These are phyloP conservation scores for Thermomucor indicae-seudaticae DNA, from an alignment of 371 early-diverging fungal species.

Conservation along the genomic window DNA sequence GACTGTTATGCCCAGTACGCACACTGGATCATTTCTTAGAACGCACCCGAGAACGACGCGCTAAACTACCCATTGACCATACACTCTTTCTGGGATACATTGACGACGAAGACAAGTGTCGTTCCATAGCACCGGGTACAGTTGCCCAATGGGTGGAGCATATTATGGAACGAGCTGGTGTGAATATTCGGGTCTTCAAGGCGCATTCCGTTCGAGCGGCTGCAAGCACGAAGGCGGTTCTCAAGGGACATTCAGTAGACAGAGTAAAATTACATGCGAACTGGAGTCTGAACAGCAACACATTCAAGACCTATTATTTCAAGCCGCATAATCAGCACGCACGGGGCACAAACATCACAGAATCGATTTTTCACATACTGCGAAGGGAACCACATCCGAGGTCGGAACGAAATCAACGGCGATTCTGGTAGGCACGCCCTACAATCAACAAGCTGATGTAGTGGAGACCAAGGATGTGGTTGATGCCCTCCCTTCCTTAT, in stretches of 20 bases:
- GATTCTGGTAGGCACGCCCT: too few species aligned
- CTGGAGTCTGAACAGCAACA: constrained; percentile 3
- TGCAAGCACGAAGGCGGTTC: constrained; percentile 3
- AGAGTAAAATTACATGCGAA: constrained; percentile 1
- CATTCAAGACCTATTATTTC: constrained; percentile 3
- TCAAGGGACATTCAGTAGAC: neutral
- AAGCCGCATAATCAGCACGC: neutral
- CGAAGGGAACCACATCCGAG: neutral
- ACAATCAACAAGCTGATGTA: too few species aligned
- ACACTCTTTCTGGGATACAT: neutral
- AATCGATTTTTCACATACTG: neutral
- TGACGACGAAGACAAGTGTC: neutral
- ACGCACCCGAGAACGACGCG: neutral
- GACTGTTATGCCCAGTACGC: neutral
- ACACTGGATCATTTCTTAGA: neutral
- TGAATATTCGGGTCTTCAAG: constrained; percentile 1
- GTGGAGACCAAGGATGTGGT: neutral
- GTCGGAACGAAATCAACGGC: neutral
- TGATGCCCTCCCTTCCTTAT: neutral
- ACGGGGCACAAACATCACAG: neutral
- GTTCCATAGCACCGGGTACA: neutral
- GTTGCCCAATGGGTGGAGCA: constrained; percentile 3
- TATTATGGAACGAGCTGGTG: neutral
- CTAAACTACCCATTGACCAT: neutral
- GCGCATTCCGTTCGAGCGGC: constrained; percentile 3